phyloP scores from a whole-genome alignment of 305 asterid species.

The Fraxinus nigra region DNA sequence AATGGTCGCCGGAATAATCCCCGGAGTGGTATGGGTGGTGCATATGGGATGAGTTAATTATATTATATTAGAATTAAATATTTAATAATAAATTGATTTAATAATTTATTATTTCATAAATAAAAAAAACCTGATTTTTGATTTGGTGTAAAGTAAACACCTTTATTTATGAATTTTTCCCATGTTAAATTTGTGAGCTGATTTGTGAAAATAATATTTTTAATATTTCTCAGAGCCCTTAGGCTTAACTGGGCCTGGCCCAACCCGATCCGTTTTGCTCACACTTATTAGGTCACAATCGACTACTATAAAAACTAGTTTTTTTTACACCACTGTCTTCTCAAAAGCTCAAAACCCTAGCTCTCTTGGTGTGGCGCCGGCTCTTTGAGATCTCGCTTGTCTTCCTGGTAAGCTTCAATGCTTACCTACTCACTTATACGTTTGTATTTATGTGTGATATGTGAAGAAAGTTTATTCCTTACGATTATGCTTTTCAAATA shows the following conservation, averaged over 20 bases:
- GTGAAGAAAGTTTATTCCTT: not conserved
- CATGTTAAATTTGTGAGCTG: no score
- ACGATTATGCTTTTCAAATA: not conserved
- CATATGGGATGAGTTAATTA: no score
- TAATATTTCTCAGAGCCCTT: not conserved
- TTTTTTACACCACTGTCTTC: not conserved
- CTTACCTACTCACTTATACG: not conserved
- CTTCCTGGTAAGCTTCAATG: not conserved
- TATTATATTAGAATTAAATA: no score
- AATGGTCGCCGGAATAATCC: no score
- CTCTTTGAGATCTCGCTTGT: not conserved
- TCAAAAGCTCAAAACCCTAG: not conserved
- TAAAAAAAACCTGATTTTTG: no score
- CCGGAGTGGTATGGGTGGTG: no score
- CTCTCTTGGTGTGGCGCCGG: not conserved
- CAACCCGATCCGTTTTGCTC: not conserved
- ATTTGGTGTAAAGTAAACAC: no score
- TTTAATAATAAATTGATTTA: no score
- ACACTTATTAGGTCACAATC: not conserved
- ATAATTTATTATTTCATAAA: no score
- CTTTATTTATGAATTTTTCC: no score
- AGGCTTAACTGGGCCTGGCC: not conserved
- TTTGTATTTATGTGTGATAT: not conserved
- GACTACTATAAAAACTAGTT: not conserved
- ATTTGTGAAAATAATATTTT: no score